A percentile compares a stretch with the other conserved stretches of the same genome.
Conservation (phyloP, 257 asterid genomes). For the Asclepias syriaca region DNA sequence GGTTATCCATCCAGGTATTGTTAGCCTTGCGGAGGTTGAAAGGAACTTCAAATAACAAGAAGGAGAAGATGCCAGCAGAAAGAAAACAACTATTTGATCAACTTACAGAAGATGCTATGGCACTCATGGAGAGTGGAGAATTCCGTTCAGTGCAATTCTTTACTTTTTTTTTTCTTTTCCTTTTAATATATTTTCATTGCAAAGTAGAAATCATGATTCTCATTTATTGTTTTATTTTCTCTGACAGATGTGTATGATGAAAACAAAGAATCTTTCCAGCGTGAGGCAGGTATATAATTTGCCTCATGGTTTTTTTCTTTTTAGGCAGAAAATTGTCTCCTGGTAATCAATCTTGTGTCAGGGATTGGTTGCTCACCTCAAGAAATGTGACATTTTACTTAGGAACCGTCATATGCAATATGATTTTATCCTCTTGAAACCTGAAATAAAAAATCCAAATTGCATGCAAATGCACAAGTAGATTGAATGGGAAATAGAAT, state of each 20-base stretch:
- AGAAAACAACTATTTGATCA: conserved; percentile 74
- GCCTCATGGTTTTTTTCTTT: conserved; percentile 11
- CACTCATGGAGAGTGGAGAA: conserved; percentile 88
- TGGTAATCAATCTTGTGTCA: neutral
- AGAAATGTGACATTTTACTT: neutral
- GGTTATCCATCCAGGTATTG: conserved; percentile 50
- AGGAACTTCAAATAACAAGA: conserved; percentile 72
- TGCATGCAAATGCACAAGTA: neutral
- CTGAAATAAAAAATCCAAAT: neutral
- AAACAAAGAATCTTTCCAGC: conserved; percentile 73
- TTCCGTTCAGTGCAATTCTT: conserved; percentile 52
- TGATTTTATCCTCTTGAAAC: neutral
- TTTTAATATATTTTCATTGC: neutral
- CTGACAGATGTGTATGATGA: conserved; percentile 86
- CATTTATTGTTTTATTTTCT: conserved; percentile 12
- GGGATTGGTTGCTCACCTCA: neutral
- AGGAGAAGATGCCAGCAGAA: conserved; percentile 82
- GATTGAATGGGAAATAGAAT: neutral
- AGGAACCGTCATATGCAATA: neutral
- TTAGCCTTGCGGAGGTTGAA: conserved; percentile 90
- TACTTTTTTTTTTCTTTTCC: neutral
- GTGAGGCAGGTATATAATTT: conserved; percentile 77
- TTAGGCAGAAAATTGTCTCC: neutral
- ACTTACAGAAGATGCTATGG: conserved; percentile 96
- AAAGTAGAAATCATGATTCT: conserved; percentile 1